A percentile compares a stretch with the other conserved stretches of the same genome.
Conservation (phyloP, 495 filamentous ascomycete species). For the Pseudotulostoma volvatum region DNA sequence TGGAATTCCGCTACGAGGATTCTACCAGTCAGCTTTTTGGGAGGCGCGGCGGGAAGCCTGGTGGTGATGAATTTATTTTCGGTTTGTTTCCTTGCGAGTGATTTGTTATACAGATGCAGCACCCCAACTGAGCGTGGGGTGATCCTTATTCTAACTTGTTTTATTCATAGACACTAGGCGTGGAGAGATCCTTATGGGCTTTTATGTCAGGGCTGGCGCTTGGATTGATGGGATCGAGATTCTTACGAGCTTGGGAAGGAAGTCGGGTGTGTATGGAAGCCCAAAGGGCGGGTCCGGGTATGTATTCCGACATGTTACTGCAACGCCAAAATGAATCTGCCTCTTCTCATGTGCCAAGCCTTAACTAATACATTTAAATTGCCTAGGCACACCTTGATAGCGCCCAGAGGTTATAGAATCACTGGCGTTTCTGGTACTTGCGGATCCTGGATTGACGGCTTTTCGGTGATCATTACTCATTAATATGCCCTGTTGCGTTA, state of each 20-base stretch:
- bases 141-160: constrained; percentile 5
- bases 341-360: no score
- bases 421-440: constrained; percentile 75
- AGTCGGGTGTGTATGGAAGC: constrained; percentile 76
- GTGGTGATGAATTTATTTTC: constrained; percentile 61
- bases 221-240: constrained; percentile 91
- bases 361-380: no score
- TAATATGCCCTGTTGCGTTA: constrained; percentile 11
- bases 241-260: constrained; percentile 70
- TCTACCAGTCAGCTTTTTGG: constrained; percentile 77
- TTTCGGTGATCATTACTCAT: constrained; percentile 71
- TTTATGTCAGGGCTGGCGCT: constrained; percentile 61
- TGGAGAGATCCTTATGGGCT: constrained; percentile 78
- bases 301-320: constrained; percentile 13
- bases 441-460: constrained; percentile 72
- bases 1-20: constrained; percentile 92
- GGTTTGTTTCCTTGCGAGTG: constrained; percentile 31
- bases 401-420: constrained; percentile 77
- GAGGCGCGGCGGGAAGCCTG: constrained; percentile 56
- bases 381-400: constrained; percentile 68
- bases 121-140: neutral
- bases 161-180: constrained; percentile 51
- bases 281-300: constrained; percentile 67
- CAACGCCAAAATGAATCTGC: constrained; percentile 1
- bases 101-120: neutral